Percentiles rank a stretch among this genome's conserved stretches.
Evolutionary conservation across 257 asterid genomes (phyloP).

Genomic region (Solanum ossicruentum): DNA sequence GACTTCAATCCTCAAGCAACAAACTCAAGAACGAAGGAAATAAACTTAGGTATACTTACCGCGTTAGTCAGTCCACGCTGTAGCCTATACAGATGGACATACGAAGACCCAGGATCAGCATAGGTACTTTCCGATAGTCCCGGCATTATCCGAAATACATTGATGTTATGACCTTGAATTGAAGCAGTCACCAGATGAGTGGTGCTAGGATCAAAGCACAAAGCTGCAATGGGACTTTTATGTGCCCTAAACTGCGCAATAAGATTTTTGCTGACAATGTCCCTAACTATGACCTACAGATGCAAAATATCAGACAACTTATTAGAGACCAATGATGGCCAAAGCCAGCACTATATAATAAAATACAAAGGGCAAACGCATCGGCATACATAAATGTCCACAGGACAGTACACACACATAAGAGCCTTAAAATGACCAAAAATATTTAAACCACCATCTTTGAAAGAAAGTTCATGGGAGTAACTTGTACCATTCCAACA

Average conservation of each 20-base stretch:
- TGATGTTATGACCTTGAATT: conserved; percentile 83
- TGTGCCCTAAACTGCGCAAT: conserved; percentile 89
- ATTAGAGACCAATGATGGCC: background rate
- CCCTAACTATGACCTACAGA: conserved; percentile 78
- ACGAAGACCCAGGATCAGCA: conserved; percentile 30
- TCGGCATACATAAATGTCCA: background rate
- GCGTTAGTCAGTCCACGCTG: conserved; percentile 92
- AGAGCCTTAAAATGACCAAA: background rate
- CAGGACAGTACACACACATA: background rate
- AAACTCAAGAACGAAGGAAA: background rate
- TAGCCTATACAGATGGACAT: conserved; percentile 66
- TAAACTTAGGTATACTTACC: conserved; percentile 26
- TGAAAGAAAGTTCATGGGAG: background rate
- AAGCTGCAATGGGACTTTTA: conserved; percentile 55
- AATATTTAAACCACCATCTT: background rate
- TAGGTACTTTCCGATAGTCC: conserved; percentile 10
- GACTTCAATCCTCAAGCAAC: background rate
- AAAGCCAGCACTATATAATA: background rate
- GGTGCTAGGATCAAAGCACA: conserved; percentile 41
- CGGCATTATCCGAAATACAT: conserved; percentile 63
- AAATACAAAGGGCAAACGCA: background rate
- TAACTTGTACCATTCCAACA: conserved; percentile 67
- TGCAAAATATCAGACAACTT: background rate
- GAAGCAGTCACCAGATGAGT: conserved; percentile 76
- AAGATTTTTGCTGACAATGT: conserved; percentile 49